phyloP scores from a whole-genome alignment of 441 rosid species.

The Gossypium schwendimanii region DNA sequence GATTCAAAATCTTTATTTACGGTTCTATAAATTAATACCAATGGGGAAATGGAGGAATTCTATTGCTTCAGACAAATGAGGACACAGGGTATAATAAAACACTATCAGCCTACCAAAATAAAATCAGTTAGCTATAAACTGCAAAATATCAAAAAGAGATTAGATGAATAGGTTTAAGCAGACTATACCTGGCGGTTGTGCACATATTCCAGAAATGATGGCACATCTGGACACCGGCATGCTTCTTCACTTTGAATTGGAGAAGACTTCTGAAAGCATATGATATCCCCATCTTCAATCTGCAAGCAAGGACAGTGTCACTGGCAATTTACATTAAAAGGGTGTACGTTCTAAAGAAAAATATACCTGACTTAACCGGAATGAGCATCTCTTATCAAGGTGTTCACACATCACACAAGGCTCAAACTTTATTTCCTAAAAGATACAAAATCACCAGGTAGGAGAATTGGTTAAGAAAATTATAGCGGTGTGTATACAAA shows the following conservation, averaged over 20 bases:
- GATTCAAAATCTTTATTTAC: neutral
- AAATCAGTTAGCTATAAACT: neutral
- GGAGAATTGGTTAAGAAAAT: conserved; percentile 4
- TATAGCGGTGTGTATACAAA: neutral
- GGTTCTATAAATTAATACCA: neutral
- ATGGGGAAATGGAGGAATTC: neutral
- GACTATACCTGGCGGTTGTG: conserved; percentile 82
- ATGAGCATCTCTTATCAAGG: conserved; percentile 71
- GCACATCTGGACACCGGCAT: conserved; percentile 66
- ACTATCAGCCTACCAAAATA: neutral
- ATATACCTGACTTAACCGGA: conserved; percentile 71
- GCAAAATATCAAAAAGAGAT: neutral
- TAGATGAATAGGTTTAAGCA: neutral
- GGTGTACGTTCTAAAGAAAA: conserved; percentile 3
- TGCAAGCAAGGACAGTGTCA: conserved; percentile 23
- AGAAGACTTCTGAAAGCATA: conserved; percentile 79
- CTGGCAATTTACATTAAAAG: conserved; percentile 11
- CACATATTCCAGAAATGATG: conserved; percentile 86
- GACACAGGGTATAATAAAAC: neutral
- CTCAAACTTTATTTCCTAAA: conserved; percentile 91
- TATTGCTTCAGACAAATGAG: neutral
- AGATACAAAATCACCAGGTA: conserved; percentile 12
- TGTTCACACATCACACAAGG: conserved; percentile 93
- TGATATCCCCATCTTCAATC: conserved; percentile 98
- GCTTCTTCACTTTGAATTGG: conserved; percentile 46